phyloP scores from a whole-genome alignment of 805 yeast genomes.

The Ogataea haglerorum region DNA sequence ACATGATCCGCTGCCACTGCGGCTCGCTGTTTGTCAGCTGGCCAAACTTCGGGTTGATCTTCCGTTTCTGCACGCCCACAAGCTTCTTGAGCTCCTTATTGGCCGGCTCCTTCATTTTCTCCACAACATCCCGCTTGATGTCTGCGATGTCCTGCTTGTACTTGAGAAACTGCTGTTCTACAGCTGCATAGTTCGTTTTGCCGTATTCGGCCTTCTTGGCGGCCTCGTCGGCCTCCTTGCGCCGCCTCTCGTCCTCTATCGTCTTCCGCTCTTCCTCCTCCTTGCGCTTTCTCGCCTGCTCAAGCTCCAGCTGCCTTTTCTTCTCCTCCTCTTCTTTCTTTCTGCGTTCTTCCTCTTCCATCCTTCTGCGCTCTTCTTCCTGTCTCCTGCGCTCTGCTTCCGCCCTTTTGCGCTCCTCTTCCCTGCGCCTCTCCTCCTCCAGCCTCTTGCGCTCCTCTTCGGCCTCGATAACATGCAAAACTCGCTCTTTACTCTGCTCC shows the following conservation, averaged over 20 bases:
- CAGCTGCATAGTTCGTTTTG: conserved; percentile 32
- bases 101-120: conserved; percentile 43
- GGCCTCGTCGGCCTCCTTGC: conserved; percentile 22
- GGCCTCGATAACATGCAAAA: conserved; percentile 6
- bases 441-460: conserved; percentile 12
- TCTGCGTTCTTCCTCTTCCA: conserved; percentile 6
- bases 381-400: conserved; percentile 23
- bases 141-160: conserved; percentile 51
- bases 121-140: conserved; percentile 59
- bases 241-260: conserved; percentile 23
- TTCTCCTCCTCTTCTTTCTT: conserved; percentile 6
- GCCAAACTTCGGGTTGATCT: conserved; percentile 86
- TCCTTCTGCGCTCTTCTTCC: conserved; percentile 5
- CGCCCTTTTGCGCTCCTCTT: conserved; percentile 5
- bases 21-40: conserved; percentile 72
- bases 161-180: conserved; percentile 43
- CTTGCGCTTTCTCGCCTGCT: neutral
- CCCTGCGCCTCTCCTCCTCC: conserved; percentile 8
- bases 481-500: conserved; percentile 6
- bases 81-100: conserved; percentile 42
- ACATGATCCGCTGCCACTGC: conserved; percentile 53
- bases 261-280: conserved; percentile 1
- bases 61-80: conserved; percentile 63
- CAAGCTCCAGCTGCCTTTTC: conserved; percentile 1
- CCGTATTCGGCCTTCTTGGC: conserved; percentile 21